phyloP scores from a whole-genome alignment of 257 asterid species.

The Thymus quinquecostatus region DNA sequence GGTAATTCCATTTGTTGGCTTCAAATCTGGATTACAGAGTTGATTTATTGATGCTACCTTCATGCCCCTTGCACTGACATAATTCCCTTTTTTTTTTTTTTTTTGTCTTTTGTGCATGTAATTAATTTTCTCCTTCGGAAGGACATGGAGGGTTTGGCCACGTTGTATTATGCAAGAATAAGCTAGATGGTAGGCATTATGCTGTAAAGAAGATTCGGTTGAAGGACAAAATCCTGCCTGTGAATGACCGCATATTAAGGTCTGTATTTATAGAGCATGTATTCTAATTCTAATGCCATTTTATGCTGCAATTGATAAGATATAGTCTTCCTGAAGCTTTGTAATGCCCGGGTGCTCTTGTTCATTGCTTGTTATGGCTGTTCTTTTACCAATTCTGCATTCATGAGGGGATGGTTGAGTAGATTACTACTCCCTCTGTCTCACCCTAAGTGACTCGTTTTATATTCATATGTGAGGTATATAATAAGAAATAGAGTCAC shows the following conservation, averaged over 20 bases:
- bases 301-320: background rate
- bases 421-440: background rate
- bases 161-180: conserved; percentile 94
- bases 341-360: conserved; percentile 7
- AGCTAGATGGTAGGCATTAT: conserved; percentile 95
- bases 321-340: conserved; percentile 20
- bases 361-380: conserved; percentile 1
- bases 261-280: conserved; percentile 37
- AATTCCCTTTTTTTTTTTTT: background rate
- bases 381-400: conserved; percentile 5
- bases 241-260: conserved; percentile 93
- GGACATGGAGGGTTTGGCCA: conserved; percentile 99
- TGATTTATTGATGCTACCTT: conserved; percentile 28
- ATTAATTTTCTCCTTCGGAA: conserved; percentile 36
- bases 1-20: conserved; percentile 9
- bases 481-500: no score
- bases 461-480: no score
- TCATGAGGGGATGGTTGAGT: conserved; percentile 1
- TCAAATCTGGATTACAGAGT: conserved; percentile 17
- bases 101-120: conserved; percentile 1
- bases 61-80: conserved; percentile 13
- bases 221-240: conserved; percentile 82
- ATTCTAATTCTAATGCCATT: background rate
- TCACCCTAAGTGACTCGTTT: no score
- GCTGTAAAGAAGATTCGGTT: conserved; percentile 93